Evolutionary conservation across 2,329 filamentous ascomycete species (phyloP).

Genomic region (Metarhizium rileyi): DNA sequence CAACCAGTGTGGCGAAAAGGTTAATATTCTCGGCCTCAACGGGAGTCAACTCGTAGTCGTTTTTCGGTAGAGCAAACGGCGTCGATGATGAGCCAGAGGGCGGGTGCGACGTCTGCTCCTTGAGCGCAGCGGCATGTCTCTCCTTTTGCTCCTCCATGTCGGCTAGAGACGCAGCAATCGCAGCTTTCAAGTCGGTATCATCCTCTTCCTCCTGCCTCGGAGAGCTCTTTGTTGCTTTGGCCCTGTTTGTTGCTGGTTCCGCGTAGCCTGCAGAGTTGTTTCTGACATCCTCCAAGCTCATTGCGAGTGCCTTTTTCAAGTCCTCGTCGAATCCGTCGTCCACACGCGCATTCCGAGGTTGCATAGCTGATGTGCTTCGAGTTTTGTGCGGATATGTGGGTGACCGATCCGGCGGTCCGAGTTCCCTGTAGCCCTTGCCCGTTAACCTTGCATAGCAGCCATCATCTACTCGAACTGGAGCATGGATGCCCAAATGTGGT

Average conservation of each 20-base stretch:
- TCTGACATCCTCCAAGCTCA: constrained; percentile 93
- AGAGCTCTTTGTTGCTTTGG: constrained; percentile 16
- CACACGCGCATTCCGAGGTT: constrained; percentile 78
- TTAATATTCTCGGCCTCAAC: constrained; percentile 98
- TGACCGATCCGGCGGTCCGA: constrained; percentile 35
- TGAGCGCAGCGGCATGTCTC: constrained; percentile 72
- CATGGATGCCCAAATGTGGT: constrained; percentile 84
- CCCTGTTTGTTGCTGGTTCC: constrained; percentile 38
- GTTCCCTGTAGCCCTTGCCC: constrained; percentile 46
- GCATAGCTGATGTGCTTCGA: constrained; percentile 61
- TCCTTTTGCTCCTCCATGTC: constrained; percentile 99
- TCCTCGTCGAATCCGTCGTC: constrained; percentile 94
- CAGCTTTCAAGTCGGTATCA: constrained; percentile 85
- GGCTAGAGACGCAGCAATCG: constrained; percentile 85
- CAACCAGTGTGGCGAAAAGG: constrained; percentile 85
- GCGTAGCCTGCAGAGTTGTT: constrained; percentile 65
- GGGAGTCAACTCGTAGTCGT: constrained; percentile 86
- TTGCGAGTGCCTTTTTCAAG: constrained; percentile 82
- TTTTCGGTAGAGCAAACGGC: constrained; percentile 59
- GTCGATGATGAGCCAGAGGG: constrained; percentile 27
- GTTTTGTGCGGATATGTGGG: constrained; percentile 50
- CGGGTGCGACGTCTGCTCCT: constrained; percentile 57
- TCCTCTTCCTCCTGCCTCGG: constrained; percentile 63
- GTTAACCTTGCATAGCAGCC: constrained; percentile 87
- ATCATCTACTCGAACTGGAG: constrained; percentile 89